Conservation (phyloP, 768 basidiomycete genomes). For the Tulasnella sp. region DNA sequence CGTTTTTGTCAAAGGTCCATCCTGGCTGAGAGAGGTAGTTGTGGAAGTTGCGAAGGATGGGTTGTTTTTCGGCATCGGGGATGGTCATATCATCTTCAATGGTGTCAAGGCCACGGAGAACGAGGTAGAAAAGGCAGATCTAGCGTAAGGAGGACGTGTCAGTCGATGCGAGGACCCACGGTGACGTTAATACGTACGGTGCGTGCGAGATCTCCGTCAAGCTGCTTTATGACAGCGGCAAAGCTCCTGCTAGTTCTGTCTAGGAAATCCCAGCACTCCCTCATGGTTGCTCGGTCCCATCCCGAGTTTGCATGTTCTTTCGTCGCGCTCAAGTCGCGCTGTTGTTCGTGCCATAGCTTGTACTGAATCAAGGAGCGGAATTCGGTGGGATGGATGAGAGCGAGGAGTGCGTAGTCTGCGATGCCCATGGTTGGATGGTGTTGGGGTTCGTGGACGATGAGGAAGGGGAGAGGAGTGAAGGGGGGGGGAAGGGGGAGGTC, state of each 20-base stretch:
- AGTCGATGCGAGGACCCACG: background rate
- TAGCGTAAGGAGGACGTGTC: constrained; percentile 37
- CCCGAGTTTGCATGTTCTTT: constrained; percentile 75
- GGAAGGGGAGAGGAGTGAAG: background rate
- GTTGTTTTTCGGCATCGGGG: constrained; percentile 78
- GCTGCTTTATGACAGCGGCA: constrained; percentile 88
- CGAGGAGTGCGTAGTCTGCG: constrained; percentile 58
- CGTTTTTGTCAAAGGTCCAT: constrained; percentile 79
- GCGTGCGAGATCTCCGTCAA: constrained; percentile 91
- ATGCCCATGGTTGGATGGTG: constrained; percentile 46
- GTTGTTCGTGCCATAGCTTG: constrained; percentile 73
- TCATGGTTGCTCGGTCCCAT: constrained; percentile 84
- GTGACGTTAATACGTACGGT: constrained; percentile 50
- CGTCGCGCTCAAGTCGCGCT: constrained; percentile 74
- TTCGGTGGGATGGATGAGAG: constrained; percentile 77
- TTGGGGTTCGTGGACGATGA: constrained; percentile 6
- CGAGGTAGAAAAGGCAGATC: constrained; percentile 95
- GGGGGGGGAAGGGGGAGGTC: background rate
- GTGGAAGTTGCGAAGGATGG: constrained; percentile 79
- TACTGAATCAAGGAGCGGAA: constrained; percentile 80
- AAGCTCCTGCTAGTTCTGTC: constrained; percentile 89
- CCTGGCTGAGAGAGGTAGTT: constrained; percentile 72
- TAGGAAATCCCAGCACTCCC: constrained; percentile 82
- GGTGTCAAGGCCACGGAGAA: constrained; percentile 91
- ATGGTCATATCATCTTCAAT: constrained; percentile 99